Percentiles rank a stretch among this genome's conserved stretches.
phyloP scores from a whole-genome alignment of 768 basidiomycete species.

The Gloeostereum incarnatum region DNA sequence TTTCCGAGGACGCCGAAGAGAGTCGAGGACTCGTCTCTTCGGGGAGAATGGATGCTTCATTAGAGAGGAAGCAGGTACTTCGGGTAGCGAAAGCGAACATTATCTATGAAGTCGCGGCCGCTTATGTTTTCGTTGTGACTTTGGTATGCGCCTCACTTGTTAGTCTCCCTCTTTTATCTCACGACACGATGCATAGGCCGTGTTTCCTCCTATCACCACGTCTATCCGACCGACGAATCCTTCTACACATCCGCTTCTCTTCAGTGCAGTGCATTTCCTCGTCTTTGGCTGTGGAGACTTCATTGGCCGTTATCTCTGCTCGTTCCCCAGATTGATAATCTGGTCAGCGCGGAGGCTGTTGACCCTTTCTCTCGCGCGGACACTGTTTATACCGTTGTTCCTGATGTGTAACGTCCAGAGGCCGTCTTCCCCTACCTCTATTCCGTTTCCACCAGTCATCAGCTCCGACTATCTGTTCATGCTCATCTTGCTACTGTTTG shows the following conservation, averaged over 20 bases:
- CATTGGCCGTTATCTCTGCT: slow-evolving; percentile 57
- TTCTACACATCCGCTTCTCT: slow-evolving; percentile 69
- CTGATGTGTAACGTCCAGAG: slow-evolving; percentile 81
- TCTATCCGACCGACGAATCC: slow-evolving; percentile 62
- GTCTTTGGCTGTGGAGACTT: slow-evolving; percentile 71
- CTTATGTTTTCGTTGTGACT: slow-evolving; percentile 72
- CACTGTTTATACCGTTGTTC: slow-evolving; percentile 79
- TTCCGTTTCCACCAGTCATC: slow-evolving; percentile 40
- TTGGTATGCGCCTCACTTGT: slow-evolving; percentile 42
- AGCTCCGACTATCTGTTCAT: slow-evolving; percentile 73
- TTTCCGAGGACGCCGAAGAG: slow-evolving; percentile 18
- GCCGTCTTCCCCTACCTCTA: slow-evolving; percentile 14
- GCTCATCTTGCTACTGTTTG: slow-evolving; percentile 62
- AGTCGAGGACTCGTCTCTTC: slow-evolving; percentile 27
- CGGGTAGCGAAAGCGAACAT: slow-evolving; percentile 56
- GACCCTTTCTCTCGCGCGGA: slow-evolving; percentile 55
- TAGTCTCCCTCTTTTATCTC: slow-evolving; percentile 3
- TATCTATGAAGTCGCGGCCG: slow-evolving; percentile 61
- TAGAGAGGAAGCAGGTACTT: slow-evolving; percentile 33
- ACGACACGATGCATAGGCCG: slow-evolving; percentile 39
- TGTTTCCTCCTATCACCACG: slow-evolving; percentile 81
- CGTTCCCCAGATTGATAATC: slow-evolving; percentile 52
- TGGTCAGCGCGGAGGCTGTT: slow-evolving; percentile 64
- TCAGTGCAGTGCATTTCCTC: slow-evolving; percentile 71
- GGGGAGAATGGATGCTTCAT: slow-evolving; percentile 14